Conservation (phyloP, 1,284 basidiomycete species). For the Neonothopanus nambi region DNA sequence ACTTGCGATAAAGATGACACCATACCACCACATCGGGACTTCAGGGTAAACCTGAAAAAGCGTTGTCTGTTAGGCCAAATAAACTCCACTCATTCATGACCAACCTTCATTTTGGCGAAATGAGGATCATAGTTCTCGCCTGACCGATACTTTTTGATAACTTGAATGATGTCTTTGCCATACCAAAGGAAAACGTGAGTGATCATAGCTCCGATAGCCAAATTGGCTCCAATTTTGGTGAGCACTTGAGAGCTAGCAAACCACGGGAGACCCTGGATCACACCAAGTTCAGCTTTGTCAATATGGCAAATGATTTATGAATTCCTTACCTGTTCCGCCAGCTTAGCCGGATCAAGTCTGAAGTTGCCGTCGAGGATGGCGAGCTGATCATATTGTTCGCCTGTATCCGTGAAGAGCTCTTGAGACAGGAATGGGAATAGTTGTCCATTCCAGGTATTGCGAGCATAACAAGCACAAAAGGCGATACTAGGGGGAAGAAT, state of each 20-base stretch:
- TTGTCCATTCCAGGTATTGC: conserved; percentile 43
- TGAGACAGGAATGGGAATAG: conserved; percentile 45
- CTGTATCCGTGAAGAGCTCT: conserved; percentile 35
- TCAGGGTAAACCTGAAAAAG: conserved; percentile 44
- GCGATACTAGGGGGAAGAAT: conserved; percentile 29
- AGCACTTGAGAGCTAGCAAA: conserved; percentile 44
- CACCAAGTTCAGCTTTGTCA: neutral
- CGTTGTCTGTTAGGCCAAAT: conserved; percentile 52
- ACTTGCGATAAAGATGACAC: conserved; percentile 41
- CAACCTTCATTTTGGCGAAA: conserved; percentile 21
- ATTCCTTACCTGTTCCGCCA: conserved; percentile 31
- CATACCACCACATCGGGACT: conserved; percentile 66
- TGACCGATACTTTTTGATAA: conserved; percentile 38
- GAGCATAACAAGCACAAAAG: conserved; percentile 37
- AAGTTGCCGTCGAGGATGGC: conserved; percentile 37
- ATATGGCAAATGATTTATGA: neutral
- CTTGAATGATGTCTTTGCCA: conserved; percentile 44
- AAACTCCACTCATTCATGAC: conserved; percentile 19
- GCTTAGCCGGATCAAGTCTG: conserved; percentile 41
- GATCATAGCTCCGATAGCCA: conserved; percentile 45
- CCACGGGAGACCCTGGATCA: conserved; percentile 40
- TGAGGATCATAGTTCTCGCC: conserved; percentile 12
- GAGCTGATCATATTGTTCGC: conserved; percentile 32
- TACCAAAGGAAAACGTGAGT: conserved; percentile 54
- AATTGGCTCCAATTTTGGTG: conserved; percentile 36